Base-by-base conservation (phyloP, 2,329 filamentous ascomycete species). In the Lachnellula cervina region DNA sequence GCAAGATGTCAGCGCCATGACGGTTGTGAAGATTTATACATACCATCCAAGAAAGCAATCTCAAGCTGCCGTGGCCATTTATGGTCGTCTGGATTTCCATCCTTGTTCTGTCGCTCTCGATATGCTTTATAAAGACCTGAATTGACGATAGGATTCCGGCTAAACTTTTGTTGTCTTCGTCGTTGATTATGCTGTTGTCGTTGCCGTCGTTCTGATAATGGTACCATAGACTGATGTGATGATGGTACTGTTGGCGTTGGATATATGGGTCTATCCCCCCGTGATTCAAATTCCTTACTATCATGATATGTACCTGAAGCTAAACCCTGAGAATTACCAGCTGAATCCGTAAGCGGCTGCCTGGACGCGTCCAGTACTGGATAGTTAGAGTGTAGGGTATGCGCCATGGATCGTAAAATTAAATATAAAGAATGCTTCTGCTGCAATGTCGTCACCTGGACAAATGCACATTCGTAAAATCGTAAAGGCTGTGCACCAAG, bases 31-130 rank as follows among this genome's bases (percentile, higher is more conserved):
- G 21, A 37, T 38, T 11, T 47, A 21, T 51, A 66, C 78, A 73
- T 71, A 86, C 84, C 82, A 71, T 88, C 84, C 57, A 87, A 77
- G 65, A 88, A 88, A 35, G 82, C 81, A 74, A 82, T 77, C 67
- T 88, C 84, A 8, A 87, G 74, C 61, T 82, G 77, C 3, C 82
- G 76, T 52, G 84, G 75, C 84, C 84, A 80, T 69, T 78, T 81
- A 58, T 78, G 76, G 64, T 84, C 78, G 63, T 84, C 82, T 56
- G 79, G 77, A 56, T 71, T 69, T 55, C 82, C 80, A 68, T 86
- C 85, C 70, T 84, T 80, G 59, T 77, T 79, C 70, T 86, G 83
- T 68, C 84, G 81, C 66, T 80, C 79, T 62, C 84, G 80, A 70
- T 88, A 88, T 62, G 84, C 81, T 57, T 81, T 78, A 65, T 87